phyloP scores from a whole-genome alignment of 805 yeast species.

The Brettanomyces anomalus region DNA sequence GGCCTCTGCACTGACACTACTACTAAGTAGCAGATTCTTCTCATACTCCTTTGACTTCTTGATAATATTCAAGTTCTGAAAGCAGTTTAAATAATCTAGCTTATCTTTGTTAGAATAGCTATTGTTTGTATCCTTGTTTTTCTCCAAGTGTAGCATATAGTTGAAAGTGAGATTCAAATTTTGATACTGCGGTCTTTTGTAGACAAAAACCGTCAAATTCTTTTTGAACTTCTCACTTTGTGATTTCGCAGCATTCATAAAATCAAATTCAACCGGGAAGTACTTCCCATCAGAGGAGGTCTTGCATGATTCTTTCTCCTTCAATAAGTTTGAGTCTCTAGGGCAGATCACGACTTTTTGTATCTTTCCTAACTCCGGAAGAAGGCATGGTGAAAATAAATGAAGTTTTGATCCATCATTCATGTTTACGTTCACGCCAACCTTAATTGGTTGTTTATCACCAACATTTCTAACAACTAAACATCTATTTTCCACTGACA shows the following conservation, averaged over 20 bases:
- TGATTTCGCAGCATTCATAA: conserved; percentile 30
- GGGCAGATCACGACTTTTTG: conserved; percentile 36
- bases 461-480: conserved; percentile 66
- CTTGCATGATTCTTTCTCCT: conserved; percentile 9
- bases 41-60: conserved; percentile 16
- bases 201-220: conserved; percentile 42
- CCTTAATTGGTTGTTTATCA: conserved; percentile 44
- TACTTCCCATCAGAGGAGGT: conserved; percentile 26
- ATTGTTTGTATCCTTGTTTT: conserved; percentile 1
- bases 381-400: conserved; percentile 52
- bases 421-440: conserved; percentile 28
- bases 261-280: conserved; percentile 36
- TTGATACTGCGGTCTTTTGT: conserved; percentile 35
- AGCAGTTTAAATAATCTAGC: conserved; percentile 4
- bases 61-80: conserved; percentile 15
- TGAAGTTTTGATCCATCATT: conserved; percentile 29
- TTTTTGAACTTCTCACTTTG: conserved; percentile 30
- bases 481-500: conserved; percentile 75
- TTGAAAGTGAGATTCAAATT: conserved; percentile 15
- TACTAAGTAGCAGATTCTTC: conserved; percentile 8
- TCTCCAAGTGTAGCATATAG: conserved; percentile 6
- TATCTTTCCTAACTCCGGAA: conserved; percentile 52
- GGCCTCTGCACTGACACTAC: conserved; percentile 8
- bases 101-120: neutral
- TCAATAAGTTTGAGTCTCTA: neutral